phyloP scores from a whole-genome alignment of 2,329 filamentous ascomycete genomes.

The Ceratocystis variospora region DNA sequence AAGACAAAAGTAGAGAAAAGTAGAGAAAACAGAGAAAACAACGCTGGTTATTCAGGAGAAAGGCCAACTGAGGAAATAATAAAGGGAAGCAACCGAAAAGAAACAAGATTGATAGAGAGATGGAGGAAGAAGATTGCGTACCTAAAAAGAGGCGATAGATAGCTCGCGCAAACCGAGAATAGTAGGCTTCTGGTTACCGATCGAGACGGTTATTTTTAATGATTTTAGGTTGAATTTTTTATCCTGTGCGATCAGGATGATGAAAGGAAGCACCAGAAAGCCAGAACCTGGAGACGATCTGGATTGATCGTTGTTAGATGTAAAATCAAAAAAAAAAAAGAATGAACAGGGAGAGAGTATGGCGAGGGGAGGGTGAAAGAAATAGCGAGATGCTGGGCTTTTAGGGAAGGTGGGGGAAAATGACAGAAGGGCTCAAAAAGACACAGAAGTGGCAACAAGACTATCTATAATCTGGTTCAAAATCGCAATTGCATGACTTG shows the following conservation, averaged over 20 bases:
- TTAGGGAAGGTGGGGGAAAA: not conserved
- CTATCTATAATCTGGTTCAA: not conserved
- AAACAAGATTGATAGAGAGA: not conserved
- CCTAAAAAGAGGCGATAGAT: slow-evolving; percentile 4
- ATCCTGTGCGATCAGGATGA: not conserved
- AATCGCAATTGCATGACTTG: not conserved
- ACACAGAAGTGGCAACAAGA: not conserved
- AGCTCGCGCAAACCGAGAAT: not conserved
- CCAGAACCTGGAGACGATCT: not conserved
- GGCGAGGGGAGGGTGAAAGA: not conserved
- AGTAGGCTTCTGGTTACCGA: not conserved
- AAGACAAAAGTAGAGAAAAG: slow-evolving; percentile 5
- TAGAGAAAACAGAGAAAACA: slow-evolving; percentile 5
- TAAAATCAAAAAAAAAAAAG: not conserved
- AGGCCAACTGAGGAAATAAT: not conserved
- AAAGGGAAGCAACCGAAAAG: slow-evolving; percentile 1
- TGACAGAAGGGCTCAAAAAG: not conserved
- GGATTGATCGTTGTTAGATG: not conserved
- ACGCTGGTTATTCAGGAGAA: not conserved
- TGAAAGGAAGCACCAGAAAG: not conserved
- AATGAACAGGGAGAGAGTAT: not conserved
- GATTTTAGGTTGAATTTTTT: not conserved
- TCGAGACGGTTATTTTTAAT: not conserved
- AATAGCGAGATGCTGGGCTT: not conserved
- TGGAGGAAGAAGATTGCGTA: not conserved